These are phyloP conservation scores for Magnolia officinalis DNA, from an alignment of 164 flowering plant genomes.

Conservation along the genomic window DNA sequence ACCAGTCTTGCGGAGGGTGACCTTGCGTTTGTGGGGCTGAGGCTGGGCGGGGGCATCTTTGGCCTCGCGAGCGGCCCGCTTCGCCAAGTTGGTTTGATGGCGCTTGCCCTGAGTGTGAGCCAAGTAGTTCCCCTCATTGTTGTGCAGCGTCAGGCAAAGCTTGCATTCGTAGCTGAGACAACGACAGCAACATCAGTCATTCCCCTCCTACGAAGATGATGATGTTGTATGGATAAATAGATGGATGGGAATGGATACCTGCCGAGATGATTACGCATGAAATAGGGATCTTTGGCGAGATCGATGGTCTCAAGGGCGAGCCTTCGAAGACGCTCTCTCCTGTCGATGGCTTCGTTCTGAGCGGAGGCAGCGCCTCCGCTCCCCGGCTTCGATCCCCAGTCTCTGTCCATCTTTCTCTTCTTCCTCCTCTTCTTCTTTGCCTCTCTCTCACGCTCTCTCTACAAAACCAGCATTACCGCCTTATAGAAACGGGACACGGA, in stretches of 20 bases:
- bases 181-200: background rate
- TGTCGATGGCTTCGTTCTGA: slow-evolving; percentile 94
- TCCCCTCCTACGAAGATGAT: background rate
- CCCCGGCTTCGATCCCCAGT: slow-evolving; percentile 99
- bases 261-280: slow-evolving; percentile 98
- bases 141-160: slow-evolving; percentile 90
- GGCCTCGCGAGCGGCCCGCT: slow-evolving; percentile 97
- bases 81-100: slow-evolving; percentile 96
- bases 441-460: background rate
- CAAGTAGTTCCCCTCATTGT: slow-evolving; percentile 96
- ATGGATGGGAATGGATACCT: slow-evolving; percentile 35
- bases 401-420: slow-evolving; percentile 63
- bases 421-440: slow-evolving; percentile 4
- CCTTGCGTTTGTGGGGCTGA: slow-evolving; percentile 89
- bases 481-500: too few relatives aligned
- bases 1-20: slow-evolving; percentile 71
- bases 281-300: slow-evolving; percentile 96
- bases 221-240: background rate
- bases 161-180: slow-evolving; percentile 82
- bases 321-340: slow-evolving; percentile 84
- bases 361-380: slow-evolving; percentile 97
- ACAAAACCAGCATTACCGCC: too few relatives aligned
- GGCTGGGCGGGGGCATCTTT: slow-evolving; percentile 93
- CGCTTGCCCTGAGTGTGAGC: slow-evolving; percentile 99
- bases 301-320: slow-evolving; percentile 97